Evolutionary conservation across 1,284 basidiomycete species (phyloP), one percentile per base, ranked within the genome.

Genomic region (Rhodotorula mucilaginosa): DNA sequence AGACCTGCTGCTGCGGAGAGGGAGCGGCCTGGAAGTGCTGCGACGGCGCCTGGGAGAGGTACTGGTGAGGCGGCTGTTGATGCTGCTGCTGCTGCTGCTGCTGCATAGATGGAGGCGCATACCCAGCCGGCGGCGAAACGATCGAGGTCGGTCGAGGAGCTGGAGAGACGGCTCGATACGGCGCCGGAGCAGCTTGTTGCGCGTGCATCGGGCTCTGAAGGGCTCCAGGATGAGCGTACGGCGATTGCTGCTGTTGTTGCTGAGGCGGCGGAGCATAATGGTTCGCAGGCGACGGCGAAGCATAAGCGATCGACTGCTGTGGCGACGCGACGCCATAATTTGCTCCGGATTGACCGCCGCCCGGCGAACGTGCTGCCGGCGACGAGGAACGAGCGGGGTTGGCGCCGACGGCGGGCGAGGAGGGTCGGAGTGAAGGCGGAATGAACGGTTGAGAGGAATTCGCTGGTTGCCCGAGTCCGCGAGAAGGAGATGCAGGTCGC

Each of bases 361-460:
- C 44, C 44, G 58, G 47, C 58, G 68, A 7, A 16, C 52, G 39
- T 2, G 34, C 44, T 18, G 44, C 26, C 21, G 58, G 57, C 31
- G 58, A 44, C 5, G 58, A 34, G 21, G 47, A 46, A 16, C 44
- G 39, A 12, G 64, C 63, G 23, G 61, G 65, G 19, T 61, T 63
- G n/a, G 54, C 54, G 19, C 49, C 51, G 10, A 54, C 19, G 8
- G 60, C 44, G 1, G 67, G 68, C 23, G 61, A 67, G 0, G 56
- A 44, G 4, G 71, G 71, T 16, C 71, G 29, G 7, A 73, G 52
- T 13, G 62, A 61, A 15, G 67, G 60, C 19, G 71, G 71, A 26
- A 70, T 66, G 69, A 52, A 66, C 19, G 65, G 66, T 58, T 73
- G 72, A n/a, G 68, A 63, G 29, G 62, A 56, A 0, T 65, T 23